Conservation (phyloP, 441 rosid genomes). For the Jatropha multifida region DNA sequence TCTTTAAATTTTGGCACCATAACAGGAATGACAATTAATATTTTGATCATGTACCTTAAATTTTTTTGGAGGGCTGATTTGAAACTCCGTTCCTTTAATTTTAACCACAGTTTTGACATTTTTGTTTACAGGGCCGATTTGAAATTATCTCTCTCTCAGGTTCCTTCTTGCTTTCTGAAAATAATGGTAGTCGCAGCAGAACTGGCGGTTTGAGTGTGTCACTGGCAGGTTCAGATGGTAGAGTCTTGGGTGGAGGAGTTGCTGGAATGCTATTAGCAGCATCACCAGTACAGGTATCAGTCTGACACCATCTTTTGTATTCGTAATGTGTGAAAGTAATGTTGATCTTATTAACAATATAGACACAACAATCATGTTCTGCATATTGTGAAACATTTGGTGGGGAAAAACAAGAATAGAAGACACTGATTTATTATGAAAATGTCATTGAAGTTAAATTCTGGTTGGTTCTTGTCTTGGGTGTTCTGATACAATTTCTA, state of each 20-base stretch:
- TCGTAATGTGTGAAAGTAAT: not conserved
- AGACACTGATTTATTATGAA: not conserved
- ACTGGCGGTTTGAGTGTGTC: constrained; percentile 68
- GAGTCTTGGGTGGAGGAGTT: constrained; percentile 87
- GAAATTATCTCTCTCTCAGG: constrained; percentile 92
- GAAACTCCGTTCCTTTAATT: not conserved
- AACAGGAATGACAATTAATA: not conserved
- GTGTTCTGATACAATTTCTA: not conserved
- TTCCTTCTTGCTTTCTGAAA: constrained; percentile 60
- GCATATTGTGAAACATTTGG: not conserved
- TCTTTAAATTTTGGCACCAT: not conserved
- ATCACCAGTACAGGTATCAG: constrained; percentile 76
- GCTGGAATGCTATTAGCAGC: constrained; percentile 85
- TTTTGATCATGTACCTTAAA: not conserved
- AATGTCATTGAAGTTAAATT: too few relatives aligned
- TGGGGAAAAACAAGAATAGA: not conserved
- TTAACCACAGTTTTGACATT: constrained; percentile 6
- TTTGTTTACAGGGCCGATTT: constrained; percentile 70
- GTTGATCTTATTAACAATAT: not conserved
- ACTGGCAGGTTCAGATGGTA: constrained; percentile 83
- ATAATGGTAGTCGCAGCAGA: constrained; percentile 50
- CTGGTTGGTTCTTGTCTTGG: too few relatives aligned
- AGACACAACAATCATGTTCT: too few relatives aligned
- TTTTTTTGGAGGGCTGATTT: not conserved
- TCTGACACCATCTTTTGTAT: not conserved